Evolutionary conservation across 768 basidiomycete species (phyloP).

Genomic region (Amyloporia xantha): DNA sequence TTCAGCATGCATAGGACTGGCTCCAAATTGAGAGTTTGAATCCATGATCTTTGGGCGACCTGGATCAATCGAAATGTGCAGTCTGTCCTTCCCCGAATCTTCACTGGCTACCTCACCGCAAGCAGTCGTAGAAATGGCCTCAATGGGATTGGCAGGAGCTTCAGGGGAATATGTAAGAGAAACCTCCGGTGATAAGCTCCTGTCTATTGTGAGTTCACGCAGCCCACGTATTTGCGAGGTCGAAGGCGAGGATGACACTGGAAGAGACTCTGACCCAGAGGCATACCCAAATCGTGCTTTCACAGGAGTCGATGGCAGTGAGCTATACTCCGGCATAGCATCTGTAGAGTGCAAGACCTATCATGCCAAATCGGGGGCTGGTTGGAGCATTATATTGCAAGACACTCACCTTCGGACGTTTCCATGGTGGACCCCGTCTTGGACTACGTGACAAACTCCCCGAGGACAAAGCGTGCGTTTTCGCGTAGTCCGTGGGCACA

Average conservation of each 20-base stretch:
- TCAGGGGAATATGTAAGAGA: too few relatives aligned
- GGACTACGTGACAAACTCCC: not conserved
- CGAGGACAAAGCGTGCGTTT: not conserved
- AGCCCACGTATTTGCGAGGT: not conserved
- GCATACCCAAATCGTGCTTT: too few relatives aligned
- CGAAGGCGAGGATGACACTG: not conserved
- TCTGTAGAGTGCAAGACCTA: too few relatives aligned
- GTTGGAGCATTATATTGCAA: not conserved
- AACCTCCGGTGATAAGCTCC: too few relatives aligned
- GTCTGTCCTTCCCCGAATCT: too few relatives aligned
- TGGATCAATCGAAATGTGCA: too few relatives aligned
- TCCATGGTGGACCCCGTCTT: conserved; percentile 1
- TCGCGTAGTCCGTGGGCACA: not conserved
- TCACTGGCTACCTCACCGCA: not conserved
- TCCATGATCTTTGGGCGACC: not conserved
- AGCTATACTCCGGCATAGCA: not conserved
- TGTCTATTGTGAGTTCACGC: not conserved
- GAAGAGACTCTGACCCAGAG: not conserved
- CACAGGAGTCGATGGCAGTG: too few relatives aligned
- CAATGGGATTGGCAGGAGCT: too few relatives aligned
- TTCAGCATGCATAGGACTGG: not conserved
- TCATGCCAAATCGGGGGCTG: too few relatives aligned
- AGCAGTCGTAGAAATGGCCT: not conserved
- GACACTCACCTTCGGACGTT: conserved; percentile 6
- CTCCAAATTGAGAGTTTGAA: not conserved